Evolutionary conservation across 2,329 filamentous ascomycete species (phyloP).

Genomic region (Ceratocystis diversiconidia): DNA sequence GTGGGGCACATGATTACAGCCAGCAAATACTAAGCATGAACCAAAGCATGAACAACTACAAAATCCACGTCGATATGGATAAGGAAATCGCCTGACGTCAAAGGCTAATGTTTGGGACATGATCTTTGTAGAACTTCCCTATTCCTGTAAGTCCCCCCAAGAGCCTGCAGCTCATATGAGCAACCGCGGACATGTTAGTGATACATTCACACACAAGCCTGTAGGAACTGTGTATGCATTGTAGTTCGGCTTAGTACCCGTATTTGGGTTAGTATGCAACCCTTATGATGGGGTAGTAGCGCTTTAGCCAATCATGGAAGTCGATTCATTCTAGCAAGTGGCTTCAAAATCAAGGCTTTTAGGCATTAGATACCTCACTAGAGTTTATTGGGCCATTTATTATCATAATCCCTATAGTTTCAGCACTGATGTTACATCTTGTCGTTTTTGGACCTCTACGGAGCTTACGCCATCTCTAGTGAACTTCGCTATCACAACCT

Average conservation of each 20-base stretch:
- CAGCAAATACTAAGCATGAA: neutral
- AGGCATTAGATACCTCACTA: neutral
- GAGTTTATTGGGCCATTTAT: neutral
- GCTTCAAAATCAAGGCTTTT: neutral
- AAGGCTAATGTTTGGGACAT: neutral
- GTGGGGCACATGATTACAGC: neutral
- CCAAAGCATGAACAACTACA: neutral
- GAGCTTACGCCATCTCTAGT: slow-evolving; percentile 6
- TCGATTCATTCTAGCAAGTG: neutral
- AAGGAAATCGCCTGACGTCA: neutral
- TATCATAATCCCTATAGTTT: slow-evolving; percentile 10
- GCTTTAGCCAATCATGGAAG: neutral
- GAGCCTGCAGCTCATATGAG: neutral
- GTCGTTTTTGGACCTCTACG: slow-evolving; percentile 3
- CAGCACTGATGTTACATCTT: neutral
- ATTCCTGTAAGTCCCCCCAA: neutral
- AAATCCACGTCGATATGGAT: neutral
- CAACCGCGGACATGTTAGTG: neutral
- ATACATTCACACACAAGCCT: too few relatives aligned
- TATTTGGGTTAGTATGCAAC: neutral
- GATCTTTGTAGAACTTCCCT: neutral
- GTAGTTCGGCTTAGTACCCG: neutral
- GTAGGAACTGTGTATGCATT: neutral
- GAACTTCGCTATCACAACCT: slow-evolving; percentile 35
- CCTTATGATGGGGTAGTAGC: neutral